Evolutionary conservation across 176 grass and related monocot species (phyloP), one percentile per base, ranked within the genome.

Genomic region (Canna indica): DNA sequence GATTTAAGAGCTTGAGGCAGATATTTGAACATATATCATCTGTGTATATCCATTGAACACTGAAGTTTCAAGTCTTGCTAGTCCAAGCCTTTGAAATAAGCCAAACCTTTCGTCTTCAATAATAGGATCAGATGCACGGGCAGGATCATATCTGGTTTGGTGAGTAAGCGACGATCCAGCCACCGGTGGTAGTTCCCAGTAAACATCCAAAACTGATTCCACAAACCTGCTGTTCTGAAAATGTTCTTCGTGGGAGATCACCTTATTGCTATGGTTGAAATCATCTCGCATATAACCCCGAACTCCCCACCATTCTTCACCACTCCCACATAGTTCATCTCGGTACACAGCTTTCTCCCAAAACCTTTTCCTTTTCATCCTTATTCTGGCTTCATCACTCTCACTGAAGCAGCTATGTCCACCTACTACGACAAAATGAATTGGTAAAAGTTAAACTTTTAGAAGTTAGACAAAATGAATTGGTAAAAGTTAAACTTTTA

Each of bases 11-110:
- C 52, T 59, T 27, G 44, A 52, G 20, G 39, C 25, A 80, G 85
- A 81, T 67, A 91, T 85, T 63, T 84, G 67, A 81, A 88, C 85
- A 76, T 96, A 91, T 20, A 83, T 81, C 92, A 96, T 96, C 78
- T 96, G 85, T 22, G 91, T 91, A 78, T 91, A 96, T 42, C 88
- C 88, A 68, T 88, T 96, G 77, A 88, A 96, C 79, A 96, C 85
- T 9, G 83, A 88, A 0, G 68, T 57, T 75, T 91, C 83, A 26
- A 96, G 68, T 69, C 73, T 88, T 46, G 73, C 81, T 18, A 96
- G 79, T 48, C 88, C 88, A 25, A 83, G 68, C 66, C 83, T 86
- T 71, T 84, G 85, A 25, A 91, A 96, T 36, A 88, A 62, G 42
- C 75, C 88, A 68, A 84, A 84, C 42, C 83, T 78, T 28, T 85